phyloP scores from a whole-genome alignment of 2,329 filamentous ascomycete species.

The Dichotomopilus funicola region DNA sequence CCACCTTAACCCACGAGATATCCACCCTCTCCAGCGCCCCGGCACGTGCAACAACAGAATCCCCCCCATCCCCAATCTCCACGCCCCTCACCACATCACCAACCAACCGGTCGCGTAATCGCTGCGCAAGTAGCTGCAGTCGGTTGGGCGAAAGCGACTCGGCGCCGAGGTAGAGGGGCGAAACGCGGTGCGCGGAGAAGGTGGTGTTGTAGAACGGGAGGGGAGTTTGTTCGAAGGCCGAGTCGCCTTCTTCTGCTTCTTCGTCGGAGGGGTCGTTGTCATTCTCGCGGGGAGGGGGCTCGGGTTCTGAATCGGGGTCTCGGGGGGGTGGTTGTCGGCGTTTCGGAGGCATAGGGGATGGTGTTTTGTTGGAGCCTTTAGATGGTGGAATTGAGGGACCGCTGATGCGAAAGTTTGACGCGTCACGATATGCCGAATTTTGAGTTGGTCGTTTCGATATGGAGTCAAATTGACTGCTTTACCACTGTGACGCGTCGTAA shows the following conservation, averaged over 20 bases:
- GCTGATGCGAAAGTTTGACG: not conserved
- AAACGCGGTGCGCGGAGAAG: conserved; percentile 50
- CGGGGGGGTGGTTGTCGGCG: conserved; percentile 1
- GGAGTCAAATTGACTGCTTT: too few species aligned
- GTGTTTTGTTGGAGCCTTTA: not conserved
- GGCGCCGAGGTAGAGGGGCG: conserved; percentile 44
- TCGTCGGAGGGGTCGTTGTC: not conserved
- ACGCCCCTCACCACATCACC: conserved; percentile 56
- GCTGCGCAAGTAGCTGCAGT: conserved; percentile 39
- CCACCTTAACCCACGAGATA: conserved; percentile 40
- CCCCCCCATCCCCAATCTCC: conserved; percentile 41
- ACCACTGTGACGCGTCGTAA: too few species aligned
- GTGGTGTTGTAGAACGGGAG: conserved; percentile 51
- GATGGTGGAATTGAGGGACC: not conserved
- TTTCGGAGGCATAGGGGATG: conserved; percentile 8
- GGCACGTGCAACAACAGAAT: conserved; percentile 33
- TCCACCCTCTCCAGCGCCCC: conserved; percentile 42
- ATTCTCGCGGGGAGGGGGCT: not conserved
- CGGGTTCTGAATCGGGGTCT: not conserved
- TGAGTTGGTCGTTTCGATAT: too few species aligned
- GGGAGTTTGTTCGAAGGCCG: not conserved
- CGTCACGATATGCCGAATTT: not conserved
- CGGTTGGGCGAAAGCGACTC: conserved; percentile 33
- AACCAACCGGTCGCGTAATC: conserved; percentile 48
- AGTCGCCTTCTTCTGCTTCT: not conserved